Evolutionary conservation across 495 filamentous ascomycete genomes (phyloP).

Genomic region (Aspergillus sclerotiicarbonarius): DNA sequence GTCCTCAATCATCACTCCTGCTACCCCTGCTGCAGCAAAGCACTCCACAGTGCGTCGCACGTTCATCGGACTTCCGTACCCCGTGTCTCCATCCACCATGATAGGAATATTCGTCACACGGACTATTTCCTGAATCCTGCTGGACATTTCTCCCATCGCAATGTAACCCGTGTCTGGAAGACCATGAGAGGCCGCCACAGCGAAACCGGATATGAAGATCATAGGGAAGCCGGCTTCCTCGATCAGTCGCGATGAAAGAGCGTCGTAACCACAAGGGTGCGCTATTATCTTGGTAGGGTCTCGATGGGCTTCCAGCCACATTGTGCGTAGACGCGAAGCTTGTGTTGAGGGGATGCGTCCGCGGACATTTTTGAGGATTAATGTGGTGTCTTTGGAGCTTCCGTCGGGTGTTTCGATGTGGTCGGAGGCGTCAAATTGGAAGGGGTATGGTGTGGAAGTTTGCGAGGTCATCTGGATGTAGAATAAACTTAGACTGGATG

Average conservation of each 20-base stretch:
- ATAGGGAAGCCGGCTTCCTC: slow-evolving; percentile 43
- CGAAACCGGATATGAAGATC: slow-evolving; percentile 37
- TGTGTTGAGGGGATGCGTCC: slow-evolving; percentile 32
- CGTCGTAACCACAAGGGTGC: slow-evolving; percentile 39
- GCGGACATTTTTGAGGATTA: slow-evolving; percentile 24
- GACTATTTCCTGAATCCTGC: slow-evolving; percentile 38
- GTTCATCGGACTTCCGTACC: slow-evolving; percentile 44
- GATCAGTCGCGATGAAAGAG: slow-evolving; percentile 37
- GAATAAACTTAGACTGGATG: background rate
- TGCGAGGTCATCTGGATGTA: background rate
- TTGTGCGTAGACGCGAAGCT: slow-evolving; percentile 34
- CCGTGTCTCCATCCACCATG: slow-evolving; percentile 43
- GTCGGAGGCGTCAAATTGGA: background rate
- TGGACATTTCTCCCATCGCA: slow-evolving; percentile 42
- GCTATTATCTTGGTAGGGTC: slow-evolving; percentile 39
- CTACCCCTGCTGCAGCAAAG: slow-evolving; percentile 37
- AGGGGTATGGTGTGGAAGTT: background rate
- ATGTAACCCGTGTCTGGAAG: slow-evolving; percentile 46
- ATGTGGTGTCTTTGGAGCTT: background rate
- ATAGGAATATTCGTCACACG: slow-evolving; percentile 35
- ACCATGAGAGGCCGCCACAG: slow-evolving; percentile 32
- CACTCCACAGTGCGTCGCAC: slow-evolving; percentile 40
- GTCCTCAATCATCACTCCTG: slow-evolving; percentile 44
- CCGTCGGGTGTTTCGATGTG: background rate
- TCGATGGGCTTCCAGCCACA: slow-evolving; percentile 35